Conservation (phyloP, 1,139 yeast genomes). For the Wickerhamiella infanticola region DNA sequence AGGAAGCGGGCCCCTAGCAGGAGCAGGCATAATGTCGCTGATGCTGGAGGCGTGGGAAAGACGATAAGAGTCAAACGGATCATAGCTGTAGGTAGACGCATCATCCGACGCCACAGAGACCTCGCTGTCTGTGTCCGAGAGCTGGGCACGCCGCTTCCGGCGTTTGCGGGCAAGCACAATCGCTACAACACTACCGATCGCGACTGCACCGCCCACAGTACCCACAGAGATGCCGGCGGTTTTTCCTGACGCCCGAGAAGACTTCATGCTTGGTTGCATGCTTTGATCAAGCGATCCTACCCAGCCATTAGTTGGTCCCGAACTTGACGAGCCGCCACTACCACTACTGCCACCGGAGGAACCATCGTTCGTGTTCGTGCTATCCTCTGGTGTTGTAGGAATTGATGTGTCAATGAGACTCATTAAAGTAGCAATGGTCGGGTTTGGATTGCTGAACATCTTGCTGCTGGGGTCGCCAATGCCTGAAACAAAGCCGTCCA, state of each 20-base stretch:
- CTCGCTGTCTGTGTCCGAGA: conserved; percentile 4
- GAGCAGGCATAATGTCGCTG: background rate
- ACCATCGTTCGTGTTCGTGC: conserved; percentile 5
- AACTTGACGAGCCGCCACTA: conserved; percentile 7
- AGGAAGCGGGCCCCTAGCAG: conserved; percentile 3
- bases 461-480: conserved; percentile 21
- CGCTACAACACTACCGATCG: conserved; percentile 33
- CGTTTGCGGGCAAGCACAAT: conserved; percentile 16
- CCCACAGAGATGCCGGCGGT: conserved; percentile 75
- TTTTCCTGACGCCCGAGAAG: conserved; percentile 9
- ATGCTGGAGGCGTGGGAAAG: background rate
- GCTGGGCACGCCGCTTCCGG: conserved; percentile 1
- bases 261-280: conserved; percentile 14
- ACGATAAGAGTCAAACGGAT: background rate
- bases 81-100: background rate
- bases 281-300: conserved; percentile 24
- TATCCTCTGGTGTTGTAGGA: conserved; percentile 19
- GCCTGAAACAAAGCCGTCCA: conserved; percentile 18
- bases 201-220: conserved; percentile 71
- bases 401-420: conserved; percentile 26
- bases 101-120: background rate
- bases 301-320: conserved; percentile 5
- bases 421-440: conserved; percentile 24
- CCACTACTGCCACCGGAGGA: conserved; percentile 11
- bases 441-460: conserved; percentile 22